Percentiles rank a stretch among this genome's conserved stretches.
Conservation (phyloP, 2,329 filamentous ascomycete species). For the Tolypocladium sp. region DNA sequence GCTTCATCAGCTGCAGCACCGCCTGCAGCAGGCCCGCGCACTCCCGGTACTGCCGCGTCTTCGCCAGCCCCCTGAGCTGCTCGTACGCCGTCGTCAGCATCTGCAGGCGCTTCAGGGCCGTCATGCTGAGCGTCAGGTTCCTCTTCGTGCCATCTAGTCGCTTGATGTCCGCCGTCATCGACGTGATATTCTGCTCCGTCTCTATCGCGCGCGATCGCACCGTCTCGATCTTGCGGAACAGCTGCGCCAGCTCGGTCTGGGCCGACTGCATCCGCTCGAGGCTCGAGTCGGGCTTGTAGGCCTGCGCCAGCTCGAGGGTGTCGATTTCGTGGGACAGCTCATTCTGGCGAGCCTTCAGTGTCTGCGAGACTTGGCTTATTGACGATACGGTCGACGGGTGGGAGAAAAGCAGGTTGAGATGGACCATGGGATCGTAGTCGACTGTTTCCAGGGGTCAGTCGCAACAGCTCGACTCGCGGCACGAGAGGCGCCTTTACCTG, state of each 20-base stretch:
- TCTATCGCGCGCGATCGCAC: conserved; percentile 82
- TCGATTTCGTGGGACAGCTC: conserved; percentile 73
- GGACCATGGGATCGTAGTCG: conserved; percentile 86
- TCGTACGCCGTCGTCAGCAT: conserved; percentile 99
- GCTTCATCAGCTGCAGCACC: conserved; percentile 93
- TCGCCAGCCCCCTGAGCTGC: conserved; percentile 75
- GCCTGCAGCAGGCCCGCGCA: conserved; percentile 90
- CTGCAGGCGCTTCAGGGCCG: conserved; percentile 88
- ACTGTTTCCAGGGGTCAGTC: conserved; percentile 25
- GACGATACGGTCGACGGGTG: conserved; percentile 78
- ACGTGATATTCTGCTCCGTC: conserved; percentile 92
- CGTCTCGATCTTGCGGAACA: conserved; percentile 92
- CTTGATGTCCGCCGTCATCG: conserved; percentile 99
- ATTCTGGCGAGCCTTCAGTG: conserved; percentile 68
- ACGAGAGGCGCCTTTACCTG: conserved; percentile 25
- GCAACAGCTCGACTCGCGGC: background rate
- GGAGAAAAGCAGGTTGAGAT: conserved; percentile 89
- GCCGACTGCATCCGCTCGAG: conserved; percentile 87
- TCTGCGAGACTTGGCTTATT: conserved; percentile 63
- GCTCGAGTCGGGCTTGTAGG: conserved; percentile 76
- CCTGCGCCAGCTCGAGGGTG: conserved; percentile 65
- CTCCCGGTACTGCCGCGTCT: conserved; percentile 84
- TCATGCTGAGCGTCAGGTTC: conserved; percentile 96
- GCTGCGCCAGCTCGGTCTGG: conserved; percentile 76
- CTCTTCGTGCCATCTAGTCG: conserved; percentile 91